Conservation (phyloP, 164 flowering plant genomes). For the Pachysandra terminalis region DNA sequence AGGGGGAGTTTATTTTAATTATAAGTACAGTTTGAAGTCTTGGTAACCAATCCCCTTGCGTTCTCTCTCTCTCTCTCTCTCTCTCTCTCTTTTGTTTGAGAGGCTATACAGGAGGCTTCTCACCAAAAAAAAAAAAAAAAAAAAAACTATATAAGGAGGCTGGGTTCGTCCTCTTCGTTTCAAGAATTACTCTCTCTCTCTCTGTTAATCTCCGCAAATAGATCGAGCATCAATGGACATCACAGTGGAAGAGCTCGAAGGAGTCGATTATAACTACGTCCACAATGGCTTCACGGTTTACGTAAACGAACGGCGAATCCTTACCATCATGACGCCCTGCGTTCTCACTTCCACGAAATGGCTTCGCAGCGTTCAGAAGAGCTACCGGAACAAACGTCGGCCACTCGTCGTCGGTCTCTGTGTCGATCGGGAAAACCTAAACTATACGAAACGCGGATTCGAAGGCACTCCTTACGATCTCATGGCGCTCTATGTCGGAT, state of each 20-base stretch:
- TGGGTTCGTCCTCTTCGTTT: too few relatives aligned
- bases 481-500: constrained; percentile 2
- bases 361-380: background rate
- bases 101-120: too few relatives aligned
- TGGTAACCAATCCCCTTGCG: too few relatives aligned
- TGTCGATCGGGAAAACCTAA: background rate
- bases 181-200: background rate
- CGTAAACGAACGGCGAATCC: background rate
- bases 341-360: constrained; percentile 1
- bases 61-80: too few relatives aligned
- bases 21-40: too few relatives aligned
- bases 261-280: background rate
- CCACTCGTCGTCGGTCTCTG: constrained; percentile 3
- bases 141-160: too few relatives aligned
- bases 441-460: background rate
- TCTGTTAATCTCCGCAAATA: background rate
- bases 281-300: background rate
- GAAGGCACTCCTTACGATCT: background rate
- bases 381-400: background rate
- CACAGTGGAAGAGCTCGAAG: background rate
- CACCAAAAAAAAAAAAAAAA: too few relatives aligned
- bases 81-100: too few relatives aligned
- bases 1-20: too few relatives aligned
- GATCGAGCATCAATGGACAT: background rate
- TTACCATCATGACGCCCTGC: constrained; percentile 2